Conservation (phyloP, 2,329 filamentous ascomycete species). For the Simplicillium sp. region DNA sequence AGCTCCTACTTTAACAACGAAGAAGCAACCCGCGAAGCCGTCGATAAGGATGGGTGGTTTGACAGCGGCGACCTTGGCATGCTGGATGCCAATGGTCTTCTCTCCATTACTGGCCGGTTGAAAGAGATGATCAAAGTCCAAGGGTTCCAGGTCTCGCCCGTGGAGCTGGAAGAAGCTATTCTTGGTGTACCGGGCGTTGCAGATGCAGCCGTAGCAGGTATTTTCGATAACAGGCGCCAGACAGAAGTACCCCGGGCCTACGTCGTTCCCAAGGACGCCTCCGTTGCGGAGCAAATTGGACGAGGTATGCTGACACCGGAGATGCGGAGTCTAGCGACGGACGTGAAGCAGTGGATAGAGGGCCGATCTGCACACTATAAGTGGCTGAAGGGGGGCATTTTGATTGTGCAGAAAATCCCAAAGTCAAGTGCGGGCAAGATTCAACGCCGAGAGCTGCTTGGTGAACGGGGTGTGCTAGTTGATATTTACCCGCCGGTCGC, state of each 20-base stretch:
- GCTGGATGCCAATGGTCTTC: slow-evolving; percentile 60
- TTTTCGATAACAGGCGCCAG: slow-evolving; percentile 52
- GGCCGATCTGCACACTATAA: background rate
- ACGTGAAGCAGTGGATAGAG: background rate
- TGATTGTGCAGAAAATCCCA: background rate
- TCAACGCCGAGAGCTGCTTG: background rate
- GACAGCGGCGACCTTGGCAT: slow-evolving; percentile 72
- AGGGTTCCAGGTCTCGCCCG: slow-evolving; percentile 75
- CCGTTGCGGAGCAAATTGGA: too few species aligned
- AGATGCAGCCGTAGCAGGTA: slow-evolving; percentile 69
- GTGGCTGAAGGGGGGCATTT: background rate
- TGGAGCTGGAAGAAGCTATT: slow-evolving; percentile 73
- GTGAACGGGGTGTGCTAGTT: background rate
- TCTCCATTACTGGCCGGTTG: slow-evolving; percentile 66
- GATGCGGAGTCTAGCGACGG: too few species aligned
- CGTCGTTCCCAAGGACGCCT: slow-evolving; percentile 46
- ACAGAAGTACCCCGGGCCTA: slow-evolving; percentile 54
- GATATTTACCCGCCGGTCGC: too few species aligned
- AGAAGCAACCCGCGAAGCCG: slow-evolving; percentile 66
- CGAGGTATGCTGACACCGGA: too few species aligned
- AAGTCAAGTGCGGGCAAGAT: background rate
- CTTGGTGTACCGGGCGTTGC: slow-evolving; percentile 66
- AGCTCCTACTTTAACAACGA: slow-evolving; percentile 72
- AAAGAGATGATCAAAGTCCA: slow-evolving; percentile 44
- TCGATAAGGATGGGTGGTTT: slow-evolving; percentile 59